These are phyloP conservation scores for Mortierella sp. DNA, from an alignment of 371 early-diverging fungal genomes.

Conservation along the genomic window DNA sequence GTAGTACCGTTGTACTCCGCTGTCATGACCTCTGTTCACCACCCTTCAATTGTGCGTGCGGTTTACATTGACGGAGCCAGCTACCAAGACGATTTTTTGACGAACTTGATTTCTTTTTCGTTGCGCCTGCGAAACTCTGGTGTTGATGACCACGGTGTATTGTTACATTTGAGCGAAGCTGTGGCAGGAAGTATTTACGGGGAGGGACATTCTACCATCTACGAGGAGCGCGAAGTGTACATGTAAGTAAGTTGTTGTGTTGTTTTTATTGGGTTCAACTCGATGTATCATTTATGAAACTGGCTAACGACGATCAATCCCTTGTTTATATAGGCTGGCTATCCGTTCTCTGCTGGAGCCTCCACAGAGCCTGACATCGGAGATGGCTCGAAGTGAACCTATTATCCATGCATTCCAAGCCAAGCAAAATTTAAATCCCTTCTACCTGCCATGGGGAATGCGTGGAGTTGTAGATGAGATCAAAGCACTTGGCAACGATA, in stretches of 20 bases:
- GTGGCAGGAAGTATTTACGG: slow-evolving; percentile 90
- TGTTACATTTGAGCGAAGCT: slow-evolving; percentile 86
- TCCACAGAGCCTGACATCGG: slow-evolving; percentile 37
- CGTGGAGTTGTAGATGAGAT: slow-evolving; percentile 82
- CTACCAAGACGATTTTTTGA: slow-evolving; percentile 86
- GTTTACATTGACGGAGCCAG: slow-evolving; percentile 87
- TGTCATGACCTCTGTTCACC: slow-evolving; percentile 82
- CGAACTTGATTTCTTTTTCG: slow-evolving; percentile 85
- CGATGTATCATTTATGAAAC: not conserved
- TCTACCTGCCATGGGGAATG: slow-evolving; percentile 93
- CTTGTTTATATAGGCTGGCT: slow-evolving; percentile 31
- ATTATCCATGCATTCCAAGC: slow-evolving; percentile 64
- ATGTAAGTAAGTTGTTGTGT: slow-evolving; percentile 53
- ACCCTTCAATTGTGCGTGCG: slow-evolving; percentile 91
- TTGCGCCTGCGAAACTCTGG: slow-evolving; percentile 88
- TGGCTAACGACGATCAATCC: not conserved
- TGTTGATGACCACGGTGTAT: slow-evolving; percentile 84
- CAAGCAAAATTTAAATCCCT: slow-evolving; percentile 79
- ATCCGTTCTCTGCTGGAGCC: slow-evolving; percentile 58
- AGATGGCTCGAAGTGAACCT: slow-evolving; percentile 38
- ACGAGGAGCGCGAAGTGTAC: slow-evolving; percentile 90
- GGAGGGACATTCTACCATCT: slow-evolving; percentile 92
- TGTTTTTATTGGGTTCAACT: not conserved
- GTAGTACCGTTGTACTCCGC: slow-evolving; percentile 95
- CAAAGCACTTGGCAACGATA: slow-evolving; percentile 64